These are phyloP conservation scores for Moniliella sp. DNA, from an alignment of 1,284 basidiomycete species.

Conservation along the genomic window DNA sequence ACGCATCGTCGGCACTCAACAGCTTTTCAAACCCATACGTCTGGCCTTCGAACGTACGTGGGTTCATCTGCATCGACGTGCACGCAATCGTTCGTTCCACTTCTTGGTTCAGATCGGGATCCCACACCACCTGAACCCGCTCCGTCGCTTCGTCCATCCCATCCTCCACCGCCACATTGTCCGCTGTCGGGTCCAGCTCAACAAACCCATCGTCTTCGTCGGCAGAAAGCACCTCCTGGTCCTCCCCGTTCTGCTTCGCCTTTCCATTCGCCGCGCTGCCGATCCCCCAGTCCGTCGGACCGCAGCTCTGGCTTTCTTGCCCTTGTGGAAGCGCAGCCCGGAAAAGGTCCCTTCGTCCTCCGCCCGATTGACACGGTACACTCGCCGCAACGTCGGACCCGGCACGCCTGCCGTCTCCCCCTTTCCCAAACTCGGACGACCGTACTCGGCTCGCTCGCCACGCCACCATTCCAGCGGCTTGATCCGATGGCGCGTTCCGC, in stretches of 20 bases:
- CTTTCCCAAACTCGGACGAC: constrained; percentile 19
- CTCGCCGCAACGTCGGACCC: constrained; percentile 55
- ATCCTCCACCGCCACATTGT: constrained; percentile 36
- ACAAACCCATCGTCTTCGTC: constrained; percentile 6
- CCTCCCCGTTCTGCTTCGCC: constrained; percentile 1
- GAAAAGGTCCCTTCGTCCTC: constrained; percentile 34
- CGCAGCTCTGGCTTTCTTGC: constrained; percentile 1
- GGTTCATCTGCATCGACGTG: constrained; percentile 46
- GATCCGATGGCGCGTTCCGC: constrained; percentile 50
- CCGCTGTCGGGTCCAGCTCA: constrained; percentile 38
- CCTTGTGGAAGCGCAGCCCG: constrained; percentile 6
- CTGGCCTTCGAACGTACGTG: constrained; percentile 39
- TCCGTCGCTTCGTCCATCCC: constrained; percentile 69
- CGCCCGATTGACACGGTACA: constrained; percentile 52
- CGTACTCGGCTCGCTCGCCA: constrained; percentile 65
- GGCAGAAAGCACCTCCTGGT: constrained; percentile 24
- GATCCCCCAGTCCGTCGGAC: not conserved
- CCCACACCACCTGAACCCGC: constrained; percentile 47
- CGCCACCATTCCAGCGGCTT: constrained; percentile 76
- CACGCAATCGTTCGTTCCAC: constrained; percentile 52
- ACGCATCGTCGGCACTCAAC: constrained; percentile 75
- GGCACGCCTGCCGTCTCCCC: constrained; percentile 39
- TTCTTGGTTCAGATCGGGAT: constrained; percentile 46
- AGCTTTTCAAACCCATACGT: constrained; percentile 74
- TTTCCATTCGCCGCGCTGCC: constrained; percentile 11